Evolutionary conservation across 805 yeast species (phyloP), one percentile per base, ranked within the genome.

Genomic region (Ogataea neopini): DNA sequence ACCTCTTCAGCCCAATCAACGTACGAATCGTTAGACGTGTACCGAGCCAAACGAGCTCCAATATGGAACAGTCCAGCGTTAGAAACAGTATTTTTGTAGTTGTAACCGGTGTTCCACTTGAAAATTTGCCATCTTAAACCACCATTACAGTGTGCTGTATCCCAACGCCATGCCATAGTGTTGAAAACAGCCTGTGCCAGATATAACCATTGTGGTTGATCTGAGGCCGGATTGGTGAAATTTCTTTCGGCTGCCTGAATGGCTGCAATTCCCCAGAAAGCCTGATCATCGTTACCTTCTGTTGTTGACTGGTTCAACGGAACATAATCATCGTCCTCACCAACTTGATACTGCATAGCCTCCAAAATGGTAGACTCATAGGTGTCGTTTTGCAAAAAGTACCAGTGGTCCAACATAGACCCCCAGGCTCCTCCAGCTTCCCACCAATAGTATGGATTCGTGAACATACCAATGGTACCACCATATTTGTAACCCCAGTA

Each of bases 271-370:
- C 96, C 98, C 98, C 98, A 92, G 66, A 92, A 89, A 1, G 88
- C 96, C 71, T 92, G 98, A 73, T 92, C 98, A 75, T 92, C 99
- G 63, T 92, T 92, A 61, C 98, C 99, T 69, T 92, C 97, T 1
- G 96, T 87, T 29, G 90, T 82, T 9, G 91, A 80, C 68, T 91
- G 96, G 66, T 89, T 88, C 51, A 81, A 71, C 4, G 97, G 97
- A 67, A 92, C 83, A 67, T 83, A 94, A 68, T 92, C 84, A 70
- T 80, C 71, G 63, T 83, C 75, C 9, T 77, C 79, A 40, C 92
- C 92, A 8, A 80, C 79, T 68, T 92, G 98, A 60, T 80, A 82
- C 43, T 79, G 61, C 58, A 92, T 64, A 2, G 96, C 86, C 30
- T 75, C 71, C 58, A 77, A 75, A 45, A 88, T 75, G 30, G 76